Base-by-base conservation (phyloP, 257 asterid genomes). In the Solanum verrucosum region DNA sequence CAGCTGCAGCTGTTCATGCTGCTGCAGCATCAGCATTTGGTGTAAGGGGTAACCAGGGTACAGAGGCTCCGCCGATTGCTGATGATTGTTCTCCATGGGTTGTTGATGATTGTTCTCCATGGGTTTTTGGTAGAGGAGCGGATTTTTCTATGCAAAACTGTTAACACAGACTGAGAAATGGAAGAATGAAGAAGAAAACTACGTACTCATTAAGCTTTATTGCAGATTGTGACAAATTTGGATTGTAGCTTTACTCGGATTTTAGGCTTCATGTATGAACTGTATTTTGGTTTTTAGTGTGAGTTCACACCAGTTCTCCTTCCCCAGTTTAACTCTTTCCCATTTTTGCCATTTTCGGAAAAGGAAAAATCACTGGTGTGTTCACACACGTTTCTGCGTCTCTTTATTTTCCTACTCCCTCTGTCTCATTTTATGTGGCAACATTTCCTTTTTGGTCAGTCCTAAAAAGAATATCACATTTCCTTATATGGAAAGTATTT, bases 181-280 rank as follows among this genome's bases (percentile, higher is more conserved):
- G 68, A 60, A 60, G 68, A 21, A 60, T 21, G 68, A 21, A 21
- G 27, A 21, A 60, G 13, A 21, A 60, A 60, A 60, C 68, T 60
- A 60, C 27, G 2, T 23, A 60, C 68, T 21, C 27, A 60, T 93
- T 98, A 81, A 93, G 96, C 88, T 95, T 94, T 23, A 63, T 23
- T 23, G 29, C 70, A 63, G 31, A 63, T 9, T n/a, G 31, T 0
- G 70, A 63, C 70, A 63, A 23, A 63, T 9, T 63, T 63, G 68
- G 68, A 60, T 21, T 21, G 27, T 60, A 21, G 68, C 68, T 60
- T 20, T 59, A 8, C 68, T 60, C 68, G 68, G 68, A 60, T 21
- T 21, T 60, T 7, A 60, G 27, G 68, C 27, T 60, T 60, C 68
- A 21, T 60, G 5, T 60, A 21, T 63, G 70, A 23, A 23, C 31